phyloP scores from a whole-genome alignment of 106 monocot genomes.

The Chionographis japonica region DNA sequence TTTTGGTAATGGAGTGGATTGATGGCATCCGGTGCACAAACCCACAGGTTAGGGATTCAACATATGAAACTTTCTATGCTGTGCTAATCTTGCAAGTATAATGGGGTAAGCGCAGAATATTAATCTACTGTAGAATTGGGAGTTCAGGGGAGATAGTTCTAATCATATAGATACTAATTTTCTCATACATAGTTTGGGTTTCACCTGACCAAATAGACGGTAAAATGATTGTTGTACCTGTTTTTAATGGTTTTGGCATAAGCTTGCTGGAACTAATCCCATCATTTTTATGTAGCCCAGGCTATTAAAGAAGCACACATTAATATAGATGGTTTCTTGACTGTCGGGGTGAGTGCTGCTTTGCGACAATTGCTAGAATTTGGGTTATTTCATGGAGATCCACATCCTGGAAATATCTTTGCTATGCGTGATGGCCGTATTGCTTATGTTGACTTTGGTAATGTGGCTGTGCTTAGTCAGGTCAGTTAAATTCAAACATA shows the following conservation, averaged over 20 bases:
- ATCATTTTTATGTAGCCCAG: slow-evolving; percentile 23
- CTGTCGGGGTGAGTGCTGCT: slow-evolving; percentile 96
- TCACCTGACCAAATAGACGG: no score
- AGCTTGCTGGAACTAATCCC: not conserved
- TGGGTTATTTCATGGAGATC: slow-evolving; percentile 98
- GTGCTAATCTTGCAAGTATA: not conserved
- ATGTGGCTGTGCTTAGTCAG: slow-evolving; percentile 98
- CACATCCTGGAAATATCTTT: slow-evolving; percentile 99
- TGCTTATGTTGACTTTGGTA: slow-evolving; percentile 99
- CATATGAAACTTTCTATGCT: not conserved
- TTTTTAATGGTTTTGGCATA: not conserved
- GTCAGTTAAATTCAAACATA: slow-evolving; percentile 28
- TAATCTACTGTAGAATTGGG: no score
- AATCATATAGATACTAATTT: no score
- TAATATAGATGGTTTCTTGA: slow-evolving; percentile 88
- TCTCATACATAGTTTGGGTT: no score
- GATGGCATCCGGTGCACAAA: slow-evolving; percentile 96
- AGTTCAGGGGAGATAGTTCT: no score
- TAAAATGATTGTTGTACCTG: not conserved
- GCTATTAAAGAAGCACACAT: slow-evolving; percentile 89
- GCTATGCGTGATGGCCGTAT: slow-evolving; percentile 99
- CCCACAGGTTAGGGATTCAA: slow-evolving; percentile 55
- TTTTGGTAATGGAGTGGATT: slow-evolving; percentile 98
- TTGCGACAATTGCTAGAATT: slow-evolving; percentile 93
- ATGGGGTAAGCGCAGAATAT: no score